Base-by-base conservation (phyloP, 1,284 basidiomycete species). In the Boletus smithii region DNA sequence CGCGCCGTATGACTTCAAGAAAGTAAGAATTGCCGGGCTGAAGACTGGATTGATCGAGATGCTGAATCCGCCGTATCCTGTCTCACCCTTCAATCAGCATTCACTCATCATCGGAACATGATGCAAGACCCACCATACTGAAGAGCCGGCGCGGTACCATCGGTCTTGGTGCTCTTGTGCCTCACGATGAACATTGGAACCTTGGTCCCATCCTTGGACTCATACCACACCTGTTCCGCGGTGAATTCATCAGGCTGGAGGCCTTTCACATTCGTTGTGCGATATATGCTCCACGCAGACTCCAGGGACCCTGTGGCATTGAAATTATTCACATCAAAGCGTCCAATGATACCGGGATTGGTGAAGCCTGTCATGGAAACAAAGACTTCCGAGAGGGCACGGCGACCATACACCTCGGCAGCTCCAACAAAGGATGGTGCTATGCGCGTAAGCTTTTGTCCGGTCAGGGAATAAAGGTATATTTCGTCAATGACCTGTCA, bases 181-280 rank as follows among this genome's bases (percentile, higher is more conserved):
- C 82, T 77, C 24, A 92, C 88, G 49, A 94, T 77, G 61, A 92
- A 94, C 88, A 94, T 91, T 3, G 91, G 90, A 27, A 94, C 74
- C 42, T 75, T 77, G 3, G 89, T 92, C 0, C 89, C 88, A 59
- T 94, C 91, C 63, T 87, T 88, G 67, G 81, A 84, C 17, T 72
- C 64, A 58, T 84, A 91, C 81, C 88, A 91, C 9, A 88, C 81
- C 68, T 93, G 91, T 54, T 79, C 75, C 23, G 81, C 75, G 8
- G 80, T 73, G 61, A 91, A 94, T 42, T 92, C 87, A 5, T 84
- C 76, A 1, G 81, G 73, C 44, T 78, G 73, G 44, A 94, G 70
- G 1, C 87, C 88, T 8, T 74, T 75, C 10, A 91, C 77, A 46
- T 76, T 63, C 0, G 84, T 85, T 29, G 76, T 73, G 45, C 81